phyloP scores from a whole-genome alignment of 2,329 filamentous ascomycete species.

The Pseudocercospora vitis region DNA sequence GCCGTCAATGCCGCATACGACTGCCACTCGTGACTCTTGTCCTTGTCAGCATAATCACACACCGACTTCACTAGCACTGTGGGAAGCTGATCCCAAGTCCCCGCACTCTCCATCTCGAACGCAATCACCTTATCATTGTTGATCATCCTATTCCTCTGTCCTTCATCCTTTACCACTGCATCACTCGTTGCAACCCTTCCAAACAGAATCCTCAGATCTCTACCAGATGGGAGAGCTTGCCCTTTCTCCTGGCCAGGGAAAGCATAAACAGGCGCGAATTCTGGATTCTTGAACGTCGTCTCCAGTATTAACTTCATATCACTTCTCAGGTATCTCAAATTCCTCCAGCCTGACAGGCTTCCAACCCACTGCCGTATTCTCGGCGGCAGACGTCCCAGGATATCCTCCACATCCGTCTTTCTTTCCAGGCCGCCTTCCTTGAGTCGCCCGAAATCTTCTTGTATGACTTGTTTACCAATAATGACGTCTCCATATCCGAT shows the following conservation, averaged over 20 bases:
- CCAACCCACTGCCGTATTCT: background rate
- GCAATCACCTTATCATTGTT: conserved; percentile 1
- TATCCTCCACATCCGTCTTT: background rate
- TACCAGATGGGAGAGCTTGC: background rate
- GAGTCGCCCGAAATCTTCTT: conserved; percentile 1
- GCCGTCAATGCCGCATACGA: conserved; percentile 16
- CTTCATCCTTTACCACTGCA: background rate
- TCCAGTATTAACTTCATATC: background rate
- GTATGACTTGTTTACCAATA: conserved; percentile 2
- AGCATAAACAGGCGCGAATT: background rate
- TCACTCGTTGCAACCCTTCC: conserved; percentile 3
- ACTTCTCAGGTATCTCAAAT: background rate
- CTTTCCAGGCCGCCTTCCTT: background rate
- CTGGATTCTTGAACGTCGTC: background rate
- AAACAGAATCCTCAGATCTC: background rate
- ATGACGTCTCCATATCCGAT: background rate
- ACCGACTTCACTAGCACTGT: conserved; percentile 26
- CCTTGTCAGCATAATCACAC: conserved; percentile 30
- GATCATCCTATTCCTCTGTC: conserved; percentile 1
- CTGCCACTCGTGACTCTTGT: conserved; percentile 30
- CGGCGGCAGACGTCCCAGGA: background rate
- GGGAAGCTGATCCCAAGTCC: background rate
- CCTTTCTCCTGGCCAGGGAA: background rate
- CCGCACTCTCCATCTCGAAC: conserved; percentile 3
- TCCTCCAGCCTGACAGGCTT: background rate